Base-by-base conservation (phyloP, 805 yeast genomes). In the Ogataea zsoltii region DNA sequence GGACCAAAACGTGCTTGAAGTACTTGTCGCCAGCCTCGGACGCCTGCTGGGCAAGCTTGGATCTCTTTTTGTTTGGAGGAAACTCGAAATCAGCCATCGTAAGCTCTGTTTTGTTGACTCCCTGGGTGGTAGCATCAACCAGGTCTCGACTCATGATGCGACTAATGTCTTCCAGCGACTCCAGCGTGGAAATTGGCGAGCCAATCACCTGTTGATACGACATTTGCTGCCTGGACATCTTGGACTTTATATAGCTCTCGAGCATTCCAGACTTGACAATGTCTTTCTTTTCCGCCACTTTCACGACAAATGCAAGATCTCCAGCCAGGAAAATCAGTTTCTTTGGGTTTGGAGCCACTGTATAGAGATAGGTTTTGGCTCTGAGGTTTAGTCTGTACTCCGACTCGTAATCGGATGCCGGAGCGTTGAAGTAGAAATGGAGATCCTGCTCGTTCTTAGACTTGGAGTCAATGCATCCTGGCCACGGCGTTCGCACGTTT, bases 271-370 rank as follows among this genome's bases (percentile, higher is more conserved):
- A 62, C 38, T 60, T 63, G 29, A 58, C 57, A 0, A 70, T 35
- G 17, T 61, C 66, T 15, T 58, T 51, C 41, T 64, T 67, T 19
- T 58, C 62, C 15, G 61, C 61, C 14, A 63, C 58, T 50, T 63
- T 67, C 4, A 68, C 66, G 25, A 68, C 71, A 44, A 70, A 66
- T 0, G 71, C 71, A 31, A 69, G 51, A 40, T 70, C 75, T 44
- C 72, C 72, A 7, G 69, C 68, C 34, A 74, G 54, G 51, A 74
- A 74, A 9, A 74, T 57, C 19, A 74, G 48, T 44, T 63, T 66
- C 33, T 67, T 58, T 0, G 84, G 83, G 4, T 75, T 58, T 7
- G 70, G 67, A 2, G 80, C 77, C 41, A 62, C 67, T 1, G 72
- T 59, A 54, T 70, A 70, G 5, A 75, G 60, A 44, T 71, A 74